Evolutionary conservation across 495 filamentous ascomycete species (phyloP), one percentile per base, ranked within the genome.

Genomic region (Penicillium roqueforti): DNA sequence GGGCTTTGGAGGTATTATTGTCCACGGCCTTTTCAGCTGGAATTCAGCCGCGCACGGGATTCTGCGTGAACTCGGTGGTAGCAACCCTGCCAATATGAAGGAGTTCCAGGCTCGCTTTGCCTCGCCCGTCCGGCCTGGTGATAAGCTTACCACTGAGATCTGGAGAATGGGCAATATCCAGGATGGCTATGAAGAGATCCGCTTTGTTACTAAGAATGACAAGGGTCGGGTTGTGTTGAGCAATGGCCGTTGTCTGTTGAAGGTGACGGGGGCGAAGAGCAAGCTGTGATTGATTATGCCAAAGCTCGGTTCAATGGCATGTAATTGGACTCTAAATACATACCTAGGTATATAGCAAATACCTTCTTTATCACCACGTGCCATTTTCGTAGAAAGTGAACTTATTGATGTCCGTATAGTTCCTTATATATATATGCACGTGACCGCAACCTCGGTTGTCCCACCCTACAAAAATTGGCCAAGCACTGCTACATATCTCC

Each of bases 81-180:
- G 86, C 64, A 78, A 96, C 66, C 84, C 89, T 1, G 78, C 76
- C 36, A 92, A 92, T 56, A 75, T 96, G 49, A 86, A 81, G 68
- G 87, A 90, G 68, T 95, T 90, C 75, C 88, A 93, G 76, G 89
- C 91, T 19, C 76, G 91, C 6, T 96, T 95, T 68, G 89, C 90
- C 8, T 84, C 81, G 40, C 89, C 91, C 3, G 91, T 95, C 7
- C 82, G 81, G 60, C 87, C 88, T 0, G 89, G 87, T 4, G 76
- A 78, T 53, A 77, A 70, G 62, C 69, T 80, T 4, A 71, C 66
- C 16, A 78, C 74, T 1, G 72, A 78, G 59, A 73, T 77, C 20
- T 80, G 77, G 77, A 65, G 71, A 11, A 76, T 62, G 48, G 77
- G 91, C 1, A 72, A 85, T 62, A 67, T 72, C 51, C 57, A 64